Evolutionary conservation across 257 asterid genomes (phyloP).

Genomic region (Lithospermum erythrorhizon): DNA sequence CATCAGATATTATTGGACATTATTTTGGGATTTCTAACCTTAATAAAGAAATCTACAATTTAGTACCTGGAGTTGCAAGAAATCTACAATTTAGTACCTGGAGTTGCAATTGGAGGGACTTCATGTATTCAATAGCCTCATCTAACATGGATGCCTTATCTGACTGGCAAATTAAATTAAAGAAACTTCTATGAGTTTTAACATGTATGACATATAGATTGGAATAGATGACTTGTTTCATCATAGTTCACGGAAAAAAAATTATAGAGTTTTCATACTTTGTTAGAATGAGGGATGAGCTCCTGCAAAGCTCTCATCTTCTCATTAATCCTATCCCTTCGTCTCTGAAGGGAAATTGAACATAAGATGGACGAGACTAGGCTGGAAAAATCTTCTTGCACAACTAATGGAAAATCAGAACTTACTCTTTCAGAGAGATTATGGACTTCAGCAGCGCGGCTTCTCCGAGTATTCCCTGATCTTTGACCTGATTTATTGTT

Average conservation of each 20-base stretch:
- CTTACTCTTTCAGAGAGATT: constrained; percentile 83
- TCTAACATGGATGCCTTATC: constrained; percentile 90
- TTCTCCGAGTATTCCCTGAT: constrained; percentile 46
- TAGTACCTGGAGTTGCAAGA: constrained; percentile 50
- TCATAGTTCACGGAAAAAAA: too few species aligned
- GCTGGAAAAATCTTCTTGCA: not conserved
- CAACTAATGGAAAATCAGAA: not conserved
- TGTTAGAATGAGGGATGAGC: constrained; percentile 78
- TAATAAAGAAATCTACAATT: not conserved
- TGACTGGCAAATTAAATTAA: constrained; percentile 26
- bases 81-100: constrained; percentile 38
- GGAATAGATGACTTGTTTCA: too few species aligned
- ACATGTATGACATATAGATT: not conserved
- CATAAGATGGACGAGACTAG: not conserved
- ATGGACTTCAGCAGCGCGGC: constrained; percentile 83
- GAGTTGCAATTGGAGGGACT: constrained; percentile 68
- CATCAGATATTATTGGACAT: not conserved
- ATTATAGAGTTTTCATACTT: constrained; percentile 24
- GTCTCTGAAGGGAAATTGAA: constrained; percentile 32
- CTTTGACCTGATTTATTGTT: constrained; percentile 34
- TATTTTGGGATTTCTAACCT: not conserved
- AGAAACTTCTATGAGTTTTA: not conserved
- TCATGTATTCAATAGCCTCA: constrained; percentile 86
- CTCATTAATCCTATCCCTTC: constrained; percentile 81
- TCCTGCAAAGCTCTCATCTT: constrained; percentile 83